Conservation (phyloP, 495 filamentous ascomycete genomes). For the Aspergillus olivimuriae region DNA sequence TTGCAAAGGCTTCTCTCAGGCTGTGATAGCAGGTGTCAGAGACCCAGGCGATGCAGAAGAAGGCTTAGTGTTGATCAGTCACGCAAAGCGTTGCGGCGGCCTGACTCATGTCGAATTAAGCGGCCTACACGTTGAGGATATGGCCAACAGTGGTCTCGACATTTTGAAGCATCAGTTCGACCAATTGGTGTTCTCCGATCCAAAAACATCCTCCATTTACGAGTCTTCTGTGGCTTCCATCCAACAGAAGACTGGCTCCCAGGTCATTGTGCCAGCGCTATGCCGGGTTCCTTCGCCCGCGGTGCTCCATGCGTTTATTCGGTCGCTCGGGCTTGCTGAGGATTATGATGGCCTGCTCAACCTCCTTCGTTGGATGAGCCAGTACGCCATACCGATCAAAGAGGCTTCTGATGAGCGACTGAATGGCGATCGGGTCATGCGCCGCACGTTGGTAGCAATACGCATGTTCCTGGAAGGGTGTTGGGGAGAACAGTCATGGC, state of each 20-base stretch:
- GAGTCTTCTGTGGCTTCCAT: constrained; percentile 11
- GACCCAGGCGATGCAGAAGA: constrained; percentile 21
- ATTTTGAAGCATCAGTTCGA: constrained; percentile 35
- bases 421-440: constrained; percentile 40
- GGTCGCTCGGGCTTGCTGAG: constrained; percentile 42
- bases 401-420: constrained; percentile 30
- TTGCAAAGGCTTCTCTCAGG: constrained; percentile 39
- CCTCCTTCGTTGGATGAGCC: constrained; percentile 49
- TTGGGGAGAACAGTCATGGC: constrained; percentile 13
- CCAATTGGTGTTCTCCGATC: constrained; percentile 26
- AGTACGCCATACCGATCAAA: constrained; percentile 27
- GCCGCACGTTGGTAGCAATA: constrained; percentile 45
- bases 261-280: constrained; percentile 24
- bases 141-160: constrained; percentile 26
- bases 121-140: constrained; percentile 17
- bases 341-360: constrained; percentile 46
- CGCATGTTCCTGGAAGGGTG: constrained; percentile 46
- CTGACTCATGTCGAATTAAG: constrained; percentile 1
- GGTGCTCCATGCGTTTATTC: constrained; percentile 47
- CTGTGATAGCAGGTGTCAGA: constrained; percentile 26
- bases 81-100: constrained; percentile 7
- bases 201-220: constrained; percentile 21
- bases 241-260: constrained; percentile 5
- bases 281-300: constrained; percentile 38
- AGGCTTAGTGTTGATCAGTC: constrained; percentile 15